phyloP scores from a whole-genome alignment of 352 stramenopile genomes.

The Hyaloperonospora brassicae region DNA sequence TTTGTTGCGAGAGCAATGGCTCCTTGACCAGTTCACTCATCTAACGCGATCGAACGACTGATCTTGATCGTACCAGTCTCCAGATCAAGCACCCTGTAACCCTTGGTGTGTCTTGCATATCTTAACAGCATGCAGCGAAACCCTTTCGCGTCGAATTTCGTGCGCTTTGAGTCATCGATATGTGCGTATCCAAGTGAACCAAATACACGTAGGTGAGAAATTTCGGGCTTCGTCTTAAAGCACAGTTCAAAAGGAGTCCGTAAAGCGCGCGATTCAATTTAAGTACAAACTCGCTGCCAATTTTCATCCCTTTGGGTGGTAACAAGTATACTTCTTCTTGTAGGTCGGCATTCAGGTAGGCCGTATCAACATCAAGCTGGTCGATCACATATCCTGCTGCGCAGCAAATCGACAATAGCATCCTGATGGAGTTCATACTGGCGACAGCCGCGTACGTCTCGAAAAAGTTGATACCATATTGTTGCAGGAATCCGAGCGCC shows the following conservation, averaged over 20 bases:
- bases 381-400: constrained; percentile 1
- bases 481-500: constrained; percentile 5
- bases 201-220: not conserved
- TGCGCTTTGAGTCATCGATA: constrained; percentile 1
- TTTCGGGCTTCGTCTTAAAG: not conserved
- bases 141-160: not conserved
- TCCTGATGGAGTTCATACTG: constrained; percentile 10
- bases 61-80: not conserved
- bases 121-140: not conserved
- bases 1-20: too few relatives aligned
- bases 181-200: not conserved
- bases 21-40: too few relatives aligned
- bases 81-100: constrained; percentile 1
- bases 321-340: constrained; percentile 4
- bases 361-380: constrained; percentile 6
- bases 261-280: not conserved
- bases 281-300: constrained; percentile 1
- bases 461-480: constrained; percentile 7
- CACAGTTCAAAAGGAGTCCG: not conserved
- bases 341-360: constrained; percentile 6
- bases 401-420: constrained; percentile 2
- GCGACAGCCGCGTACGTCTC: constrained; percentile 8
- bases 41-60: not conserved
- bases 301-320: not conserved
- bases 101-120: not conserved